Evolutionary conservation across 257 asterid genomes (phyloP), one percentile per base, ranked within the genome.

Genomic region (Paraleonurus japonicus): DNA sequence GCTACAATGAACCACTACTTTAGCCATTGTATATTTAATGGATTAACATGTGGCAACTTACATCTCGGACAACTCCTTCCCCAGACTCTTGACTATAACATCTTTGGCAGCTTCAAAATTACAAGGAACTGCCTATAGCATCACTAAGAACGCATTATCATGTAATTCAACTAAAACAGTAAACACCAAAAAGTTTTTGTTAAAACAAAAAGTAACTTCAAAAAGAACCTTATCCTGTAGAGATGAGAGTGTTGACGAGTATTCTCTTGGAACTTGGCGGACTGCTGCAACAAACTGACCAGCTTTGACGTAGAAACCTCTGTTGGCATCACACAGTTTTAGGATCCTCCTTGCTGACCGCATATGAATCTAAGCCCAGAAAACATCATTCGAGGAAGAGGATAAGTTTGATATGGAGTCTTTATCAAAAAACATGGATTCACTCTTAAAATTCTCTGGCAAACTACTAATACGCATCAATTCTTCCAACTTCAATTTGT

Each of bases 231-330:
- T 90, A 84, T 94, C 99, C 75, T 89, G 99, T 68, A 94, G 78
- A 12, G 96, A 82, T 4, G 99, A 85, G 65, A 94, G 95, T 48
- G 88, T 83, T 47, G 88, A 84, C 15, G 98, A 94, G 86, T 91
- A 94, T 83, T 94, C 97, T 63, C 76, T 85, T 8, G 97, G 97
- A 54, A 89, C 92, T 83, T 88, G 96, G 51, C 92, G 85, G 82
- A 90, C 68, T 37, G 96, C 87, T 45, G 97, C 92, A 61, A 83
- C 90, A 82, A 89, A 94, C 84, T 94, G 99, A 74, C 96, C 97
- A 33, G 94, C 98, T 86, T 93, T 93, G 61, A 93, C 94, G 75
- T 93, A 93, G 81, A 94, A 85, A 71, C 98, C 98, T 83, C 70
- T 85, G 82, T 94, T 94, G 79, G 85, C 73, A 69, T 93, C 96